Percentiles rank a stretch among this genome's conserved stretches.
These are phyloP conservation scores for Heterobasidion annosum DNA, from an alignment of 1,284 basidiomycete species.

Conservation along the genomic window DNA sequence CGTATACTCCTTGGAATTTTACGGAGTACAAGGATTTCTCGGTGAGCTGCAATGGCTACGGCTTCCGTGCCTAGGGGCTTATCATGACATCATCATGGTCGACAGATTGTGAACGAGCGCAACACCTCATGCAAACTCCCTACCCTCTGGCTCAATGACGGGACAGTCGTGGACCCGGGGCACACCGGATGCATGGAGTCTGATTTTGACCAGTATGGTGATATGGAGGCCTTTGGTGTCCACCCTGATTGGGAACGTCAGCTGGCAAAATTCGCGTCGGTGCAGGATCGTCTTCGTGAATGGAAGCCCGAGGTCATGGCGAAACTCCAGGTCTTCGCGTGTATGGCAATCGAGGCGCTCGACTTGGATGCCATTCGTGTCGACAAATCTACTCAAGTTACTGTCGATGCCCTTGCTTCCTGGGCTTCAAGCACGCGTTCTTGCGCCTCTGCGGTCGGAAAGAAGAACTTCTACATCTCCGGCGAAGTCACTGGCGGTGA, in stretches of 20 bases:
- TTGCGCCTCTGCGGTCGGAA: slow-evolving; percentile 65
- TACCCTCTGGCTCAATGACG: slow-evolving; percentile 72
- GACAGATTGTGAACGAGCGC: slow-evolving; percentile 54
- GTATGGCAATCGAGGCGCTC: slow-evolving; percentile 77
- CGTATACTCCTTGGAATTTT: slow-evolving; percentile 78
- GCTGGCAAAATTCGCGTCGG: slow-evolving; percentile 87
- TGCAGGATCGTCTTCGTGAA: slow-evolving; percentile 88
- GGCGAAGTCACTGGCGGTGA: slow-evolving; percentile 95
- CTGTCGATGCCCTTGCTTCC: slow-evolving; percentile 66
- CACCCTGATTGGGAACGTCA: slow-evolving; percentile 92
- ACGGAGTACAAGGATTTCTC: slow-evolving; percentile 76
- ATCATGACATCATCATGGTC: not conserved
- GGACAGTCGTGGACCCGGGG: slow-evolving; percentile 47
- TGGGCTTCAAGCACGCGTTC: slow-evolving; percentile 70
- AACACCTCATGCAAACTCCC: slow-evolving; percentile 73
- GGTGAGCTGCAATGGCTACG: slow-evolving; percentile 24
- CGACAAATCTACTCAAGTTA: slow-evolving; percentile 89
- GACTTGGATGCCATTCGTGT: slow-evolving; percentile 91
- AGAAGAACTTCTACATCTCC: slow-evolving; percentile 82
- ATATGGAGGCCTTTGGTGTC: slow-evolving; percentile 94
- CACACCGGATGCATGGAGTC: slow-evolving; percentile 67
- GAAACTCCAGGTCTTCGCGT: slow-evolving; percentile 71
- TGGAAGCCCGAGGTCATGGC: slow-evolving; percentile 74
- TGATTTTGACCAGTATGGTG: slow-evolving; percentile 90
- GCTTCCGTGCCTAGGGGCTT: not conserved